Percentiles rank a stretch among this genome's conserved stretches.
Evolutionary conservation across 176 grass and related monocot species (phyloP).

Genomic region (Neostapfia colusana): DNA sequence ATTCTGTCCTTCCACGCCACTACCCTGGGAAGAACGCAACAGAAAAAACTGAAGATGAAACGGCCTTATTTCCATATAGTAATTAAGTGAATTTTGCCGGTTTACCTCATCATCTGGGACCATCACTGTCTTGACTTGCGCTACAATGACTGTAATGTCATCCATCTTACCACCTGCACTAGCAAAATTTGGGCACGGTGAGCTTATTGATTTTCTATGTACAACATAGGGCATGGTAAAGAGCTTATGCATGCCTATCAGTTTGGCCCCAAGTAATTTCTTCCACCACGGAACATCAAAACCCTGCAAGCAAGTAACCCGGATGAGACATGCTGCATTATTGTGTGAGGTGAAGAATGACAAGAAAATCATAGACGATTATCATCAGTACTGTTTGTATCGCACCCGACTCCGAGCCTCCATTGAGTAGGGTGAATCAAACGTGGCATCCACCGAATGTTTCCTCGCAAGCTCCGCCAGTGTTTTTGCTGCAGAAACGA

Average conservation of each 20-base stretch:
- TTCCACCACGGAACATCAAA: conserved; percentile 84
- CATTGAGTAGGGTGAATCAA: conserved; percentile 92
- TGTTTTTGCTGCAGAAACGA: conserved; percentile 57
- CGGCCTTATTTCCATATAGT: neutral
- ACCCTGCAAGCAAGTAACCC: conserved; percentile 54
- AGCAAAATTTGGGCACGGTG: conserved; percentile 19
- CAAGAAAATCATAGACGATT: neutral
- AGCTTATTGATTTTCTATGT: neutral
- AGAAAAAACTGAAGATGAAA: conserved; percentile 11
- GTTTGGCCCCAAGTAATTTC: conserved; percentile 78
- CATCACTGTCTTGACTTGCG: conserved; percentile 46
- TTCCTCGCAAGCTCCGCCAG: conserved; percentile 77
- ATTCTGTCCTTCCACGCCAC: neutral
- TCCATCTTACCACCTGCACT: conserved; percentile 88
- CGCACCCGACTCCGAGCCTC: conserved; percentile 76
- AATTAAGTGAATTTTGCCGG: neutral
- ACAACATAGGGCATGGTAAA: conserved; percentile 12
- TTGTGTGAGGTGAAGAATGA: neutral
- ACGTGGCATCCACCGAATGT: conserved; percentile 76
- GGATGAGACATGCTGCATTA: neutral
- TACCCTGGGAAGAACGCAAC: conserved; percentile 25
- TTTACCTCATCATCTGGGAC: conserved; percentile 46
- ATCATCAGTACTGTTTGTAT: neutral
- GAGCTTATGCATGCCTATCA: conserved; percentile 53
- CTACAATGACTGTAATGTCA: conserved; percentile 85